Conservation (phyloP, 768 basidiomycete genomes). For the Tulasnella sp. region DNA sequence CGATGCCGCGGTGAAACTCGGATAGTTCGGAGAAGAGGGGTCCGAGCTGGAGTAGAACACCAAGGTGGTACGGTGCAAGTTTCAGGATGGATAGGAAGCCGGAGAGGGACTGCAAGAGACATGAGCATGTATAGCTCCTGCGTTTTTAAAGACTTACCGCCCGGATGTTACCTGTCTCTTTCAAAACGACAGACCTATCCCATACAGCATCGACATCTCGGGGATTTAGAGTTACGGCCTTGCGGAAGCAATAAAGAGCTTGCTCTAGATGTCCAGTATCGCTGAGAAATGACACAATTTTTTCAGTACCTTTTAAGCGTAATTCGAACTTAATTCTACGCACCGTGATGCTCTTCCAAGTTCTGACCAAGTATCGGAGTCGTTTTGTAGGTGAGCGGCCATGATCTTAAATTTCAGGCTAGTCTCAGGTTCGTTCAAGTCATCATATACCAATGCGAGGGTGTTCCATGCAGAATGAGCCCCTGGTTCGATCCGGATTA, state of each 20-base stretch:
- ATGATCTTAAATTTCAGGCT: constrained; percentile 78
- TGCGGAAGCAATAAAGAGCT: constrained; percentile 83
- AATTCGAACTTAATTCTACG: neutral
- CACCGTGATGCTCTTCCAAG: constrained; percentile 68
- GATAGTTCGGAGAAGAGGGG: constrained; percentile 63
- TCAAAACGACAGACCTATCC: constrained; percentile 77
- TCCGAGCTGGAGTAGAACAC: constrained; percentile 66
- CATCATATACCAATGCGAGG: constrained; percentile 72
- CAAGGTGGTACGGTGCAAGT: constrained; percentile 66
- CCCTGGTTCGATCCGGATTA: constrained; percentile 86
- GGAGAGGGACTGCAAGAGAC: constrained; percentile 38
- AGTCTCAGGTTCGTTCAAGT: constrained; percentile 53
- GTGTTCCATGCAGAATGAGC: constrained; percentile 78
- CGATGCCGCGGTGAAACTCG: constrained; percentile 52
- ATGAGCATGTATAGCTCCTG: neutral
- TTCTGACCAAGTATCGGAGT: constrained; percentile 79
- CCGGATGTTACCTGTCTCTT: constrained; percentile 56
- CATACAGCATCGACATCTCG: constrained; percentile 75
- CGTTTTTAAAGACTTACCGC: constrained; percentile 36
- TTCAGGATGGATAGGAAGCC: constrained; percentile 63
- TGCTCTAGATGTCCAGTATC: constrained; percentile 68
- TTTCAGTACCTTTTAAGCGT: too few relatives aligned
- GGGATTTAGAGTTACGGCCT: constrained; percentile 67
- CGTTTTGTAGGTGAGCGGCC: constrained; percentile 77
- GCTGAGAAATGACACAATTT: constrained; percentile 29